Evolutionary conservation across 257 asterid species (phyloP).

Genomic region (Perilla frutescens): DNA sequence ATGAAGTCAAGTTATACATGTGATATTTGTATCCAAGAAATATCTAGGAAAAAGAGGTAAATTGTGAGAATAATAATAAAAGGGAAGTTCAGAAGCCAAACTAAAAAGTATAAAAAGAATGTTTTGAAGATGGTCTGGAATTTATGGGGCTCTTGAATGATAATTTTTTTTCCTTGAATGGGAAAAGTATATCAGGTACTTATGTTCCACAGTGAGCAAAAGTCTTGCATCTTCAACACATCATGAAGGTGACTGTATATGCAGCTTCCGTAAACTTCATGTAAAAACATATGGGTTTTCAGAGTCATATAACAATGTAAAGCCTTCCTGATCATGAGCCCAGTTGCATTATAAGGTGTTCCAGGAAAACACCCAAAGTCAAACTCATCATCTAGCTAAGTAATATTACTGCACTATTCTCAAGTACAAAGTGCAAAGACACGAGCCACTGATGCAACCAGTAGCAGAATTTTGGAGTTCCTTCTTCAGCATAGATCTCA

Average conservation of each 20-base stretch:
- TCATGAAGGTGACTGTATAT: background rate
- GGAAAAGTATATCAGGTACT: slow-evolving; percentile 9
- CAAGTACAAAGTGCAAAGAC: background rate
- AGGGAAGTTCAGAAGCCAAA: background rate
- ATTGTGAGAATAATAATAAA: background rate
- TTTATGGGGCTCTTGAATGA: background rate
- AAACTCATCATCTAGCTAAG: background rate
- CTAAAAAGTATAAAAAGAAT: background rate
- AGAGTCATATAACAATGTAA: background rate
- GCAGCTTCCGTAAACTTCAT: background rate
- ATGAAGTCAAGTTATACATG: background rate
- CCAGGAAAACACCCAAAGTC: background rate
- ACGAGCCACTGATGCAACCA: background rate
- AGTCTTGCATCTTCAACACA: background rate
- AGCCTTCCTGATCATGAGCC: background rate
- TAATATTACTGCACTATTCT: background rate
- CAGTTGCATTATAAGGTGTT: background rate
- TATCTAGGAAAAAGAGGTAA: background rate
- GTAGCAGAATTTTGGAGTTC: background rate
- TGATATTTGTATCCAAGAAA: background rate
- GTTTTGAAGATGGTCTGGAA: background rate
- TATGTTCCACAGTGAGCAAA: background rate
- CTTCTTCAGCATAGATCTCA: slow-evolving; percentile 1
- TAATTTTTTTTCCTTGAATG: background rate
- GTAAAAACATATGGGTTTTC: background rate